Evolutionary conservation across 495 filamentous ascomycete genomes (phyloP), one percentile per base, ranked within the genome.

Genomic region (Pyronema omphalodes): DNA sequence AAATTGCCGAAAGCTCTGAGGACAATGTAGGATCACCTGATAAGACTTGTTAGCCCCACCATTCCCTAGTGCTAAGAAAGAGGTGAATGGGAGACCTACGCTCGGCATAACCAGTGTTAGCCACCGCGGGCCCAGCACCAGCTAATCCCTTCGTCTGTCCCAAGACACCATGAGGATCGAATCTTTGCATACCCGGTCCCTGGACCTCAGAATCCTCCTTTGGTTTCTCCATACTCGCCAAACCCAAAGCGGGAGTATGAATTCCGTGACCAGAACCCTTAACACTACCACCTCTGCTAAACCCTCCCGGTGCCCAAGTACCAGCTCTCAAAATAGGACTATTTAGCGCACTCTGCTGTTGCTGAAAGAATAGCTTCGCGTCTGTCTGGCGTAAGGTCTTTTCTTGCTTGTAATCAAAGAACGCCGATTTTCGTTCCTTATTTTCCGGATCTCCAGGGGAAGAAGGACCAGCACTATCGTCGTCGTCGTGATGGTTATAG

Each of bases 311-410:
- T 58, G 6, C 69, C 59, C 19, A 76, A 62, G 52, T 77, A 48
- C 29, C 79, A 75, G 63, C 76, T 77, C 33, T 68, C 69, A 55
- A 70, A 67, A 58, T 74, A 70, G 55, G 70, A 57, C 67, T 70
- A 57, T 70, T 75, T 56, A 63, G 69, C 61, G 68, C 74, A 59
- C 65, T 75, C 67, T 88, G 84, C 67, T 86, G 87, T 55, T 86
- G 76, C 63, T 94, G 91, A 68, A 94, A 98, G 71, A 95, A 88
- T 33, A 94, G 74, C 66, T 91, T 95, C 37, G 89, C 85, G 62
- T 98, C 89, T 17, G 82, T 76, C 68, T 95, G 86, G 56, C 79
- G 86, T 75, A 89, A 79, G 57, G 85, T 83, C 62, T 88, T 91
- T 66, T 98, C 89, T 54, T 55, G 66, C 55, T 62, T 62, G 55